Evolutionary conservation across 129 eudicot genomes (phyloP).

Genomic region (Apium graveolens): DNA sequence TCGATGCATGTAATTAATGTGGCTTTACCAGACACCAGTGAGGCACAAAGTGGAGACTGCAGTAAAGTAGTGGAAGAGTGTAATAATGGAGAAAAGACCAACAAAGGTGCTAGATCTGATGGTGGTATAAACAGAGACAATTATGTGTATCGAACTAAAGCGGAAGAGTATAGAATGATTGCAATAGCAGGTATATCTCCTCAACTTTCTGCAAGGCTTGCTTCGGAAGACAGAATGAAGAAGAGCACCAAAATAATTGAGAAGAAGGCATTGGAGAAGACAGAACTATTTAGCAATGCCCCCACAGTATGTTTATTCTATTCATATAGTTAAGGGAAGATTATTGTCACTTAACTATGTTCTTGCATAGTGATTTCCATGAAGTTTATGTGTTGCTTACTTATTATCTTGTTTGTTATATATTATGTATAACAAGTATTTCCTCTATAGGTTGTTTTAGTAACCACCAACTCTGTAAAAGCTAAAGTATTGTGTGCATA

Average conservation of each 20-base stretch:
- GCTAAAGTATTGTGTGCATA: not conserved
- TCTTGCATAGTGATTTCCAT: not conserved
- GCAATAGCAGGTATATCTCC: not conserved
- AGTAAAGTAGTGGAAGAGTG: not conserved
- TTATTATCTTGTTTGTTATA: not conserved
- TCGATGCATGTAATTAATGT: not conserved
- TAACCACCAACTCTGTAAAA: not conserved
- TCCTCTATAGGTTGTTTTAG: not conserved
- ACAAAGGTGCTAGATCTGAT: not conserved
- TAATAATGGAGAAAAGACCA: not conserved
- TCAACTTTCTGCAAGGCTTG: slow-evolving; percentile 1
- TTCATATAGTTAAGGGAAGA: not conserved
- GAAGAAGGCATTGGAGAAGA: not conserved
- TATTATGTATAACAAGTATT: not conserved
- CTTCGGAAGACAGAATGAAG: not conserved
- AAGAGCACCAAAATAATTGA: not conserved
- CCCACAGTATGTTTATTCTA: not conserved
- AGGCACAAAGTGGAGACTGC: not conserved
- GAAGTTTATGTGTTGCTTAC: not conserved
- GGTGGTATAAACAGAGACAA: not conserved
- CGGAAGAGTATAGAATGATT: not conserved
- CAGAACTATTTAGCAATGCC: not conserved
- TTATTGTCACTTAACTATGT: not conserved
- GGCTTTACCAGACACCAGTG: not conserved
- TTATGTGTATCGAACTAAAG: slow-evolving; percentile 3